These are phyloP conservation scores for Yamadazyma friedrichii DNA, from an alignment of 1,139 yeast genomes.

Conservation along the genomic window DNA sequence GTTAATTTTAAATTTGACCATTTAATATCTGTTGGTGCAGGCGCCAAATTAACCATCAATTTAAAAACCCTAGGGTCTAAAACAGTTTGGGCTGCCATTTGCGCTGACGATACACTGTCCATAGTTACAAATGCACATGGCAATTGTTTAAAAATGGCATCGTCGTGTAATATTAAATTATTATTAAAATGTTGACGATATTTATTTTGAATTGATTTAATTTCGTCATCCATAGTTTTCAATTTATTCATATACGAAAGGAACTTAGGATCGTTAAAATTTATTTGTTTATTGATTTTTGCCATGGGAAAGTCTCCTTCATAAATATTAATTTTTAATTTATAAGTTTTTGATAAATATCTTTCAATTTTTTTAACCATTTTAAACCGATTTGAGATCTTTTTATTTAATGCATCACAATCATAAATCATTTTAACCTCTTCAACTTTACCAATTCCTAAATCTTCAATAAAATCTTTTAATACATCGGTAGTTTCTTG, in stretches of 20 bases:
- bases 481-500: conserved; percentile 40
- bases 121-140: conserved; percentile 78
- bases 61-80: conserved; percentile 75
- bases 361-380: conserved; percentile 42
- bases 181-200: conserved; percentile 18
- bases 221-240: conserved; percentile 26
- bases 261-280: conserved; percentile 10
- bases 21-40: conserved; percentile 77
- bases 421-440: conserved; percentile 56
- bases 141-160: conserved; percentile 37
- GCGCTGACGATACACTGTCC: conserved; percentile 84
- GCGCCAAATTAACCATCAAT: conserved; percentile 68
- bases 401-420: conserved; percentile 47
- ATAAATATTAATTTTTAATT: conserved; percentile 44
- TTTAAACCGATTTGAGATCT: conserved; percentile 36
- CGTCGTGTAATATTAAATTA: conserved; percentile 18
- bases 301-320: conserved; percentile 31
- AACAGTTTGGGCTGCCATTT: conserved; percentile 83
- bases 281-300: conserved; percentile 18
- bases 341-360: conserved; percentile 44
- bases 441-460: conserved; percentile 60
- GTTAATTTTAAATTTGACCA: conserved; percentile 73
- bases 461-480: conserved; percentile 54
- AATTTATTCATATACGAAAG: conserved; percentile 22
- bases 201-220: conserved; percentile 28